Percentiles rank a stretch among this genome's conserved stretches.
These are phyloP conservation scores for Chenopodium suecicum DNA, from an alignment of 148 eudicot genomes.

Conservation along the genomic window DNA sequence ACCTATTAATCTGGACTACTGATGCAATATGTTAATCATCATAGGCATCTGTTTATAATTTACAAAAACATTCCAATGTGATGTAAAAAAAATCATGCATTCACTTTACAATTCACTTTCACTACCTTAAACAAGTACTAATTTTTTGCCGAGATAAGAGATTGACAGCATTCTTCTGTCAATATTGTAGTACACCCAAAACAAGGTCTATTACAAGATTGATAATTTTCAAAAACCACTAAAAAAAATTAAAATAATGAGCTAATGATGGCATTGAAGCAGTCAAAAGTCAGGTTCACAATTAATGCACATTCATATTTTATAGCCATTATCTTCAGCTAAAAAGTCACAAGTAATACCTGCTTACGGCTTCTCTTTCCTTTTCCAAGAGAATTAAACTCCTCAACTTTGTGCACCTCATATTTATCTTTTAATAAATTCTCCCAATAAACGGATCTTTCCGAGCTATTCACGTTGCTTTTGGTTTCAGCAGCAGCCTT, in stretches of 20 bases:
- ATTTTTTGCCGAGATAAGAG: neutral
- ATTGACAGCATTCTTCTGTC: neutral
- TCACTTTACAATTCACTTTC: neutral
- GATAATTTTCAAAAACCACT: neutral
- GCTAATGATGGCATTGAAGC: neutral
- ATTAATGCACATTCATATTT: neutral
- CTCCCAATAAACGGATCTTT: conserved; percentile 82
- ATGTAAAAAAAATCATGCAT: neutral
- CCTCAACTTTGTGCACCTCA: conserved; percentile 83
- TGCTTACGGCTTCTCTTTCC: conserved; percentile 97
- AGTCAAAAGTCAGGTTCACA: neutral
- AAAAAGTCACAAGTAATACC: conserved; percentile 36
- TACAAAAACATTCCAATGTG: neutral
- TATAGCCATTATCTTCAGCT: neutral
- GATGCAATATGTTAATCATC: neutral
- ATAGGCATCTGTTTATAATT: neutral
- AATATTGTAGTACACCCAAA: neutral
- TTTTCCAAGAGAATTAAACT: conserved; percentile 84
- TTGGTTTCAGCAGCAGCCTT: conserved; percentile 50
- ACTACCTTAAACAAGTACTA: neutral
- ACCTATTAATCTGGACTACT: neutral
- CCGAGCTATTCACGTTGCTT: conserved; percentile 47
- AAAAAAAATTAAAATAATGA: neutral
- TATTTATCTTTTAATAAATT: conserved; percentile 75
- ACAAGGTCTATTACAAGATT: neutral